Base-by-base conservation (phyloP, 306 rosid species). In the Canavalia ensiformis region DNA sequence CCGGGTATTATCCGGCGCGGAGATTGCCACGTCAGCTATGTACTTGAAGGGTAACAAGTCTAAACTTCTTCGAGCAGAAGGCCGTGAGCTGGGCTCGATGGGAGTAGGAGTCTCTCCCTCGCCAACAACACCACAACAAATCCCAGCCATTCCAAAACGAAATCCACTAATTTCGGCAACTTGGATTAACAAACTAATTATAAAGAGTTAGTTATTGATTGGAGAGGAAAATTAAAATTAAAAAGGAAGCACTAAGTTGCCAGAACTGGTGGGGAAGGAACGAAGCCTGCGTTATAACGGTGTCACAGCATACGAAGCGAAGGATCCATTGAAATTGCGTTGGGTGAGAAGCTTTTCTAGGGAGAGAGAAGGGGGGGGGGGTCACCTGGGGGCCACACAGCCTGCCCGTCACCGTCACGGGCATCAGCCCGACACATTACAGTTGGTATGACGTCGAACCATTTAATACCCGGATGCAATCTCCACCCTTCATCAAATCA, bases 341-440 rank as follows among this genome's bases (percentile, higher is more conserved):
- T 50, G n/a, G 2, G 73, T 13, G 4, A 12, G 73, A 82, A 73
- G 88, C 84, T 85, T 86, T 90, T 89, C 52, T 44, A 86, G 72
- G 12, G 81, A 9, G 42, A 9, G 31, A 7, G 46, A 5, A 52
- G 11, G 30, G 52, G 64, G 82, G 42, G 70, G 64, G 82, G 42
- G 70, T 31, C 12, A 70, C 83, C 78, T 85, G 86, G 91, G 96
- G 93, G 84, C 93, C 94, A 87, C 92, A 76, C 87, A 90, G 84
- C 46, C 86, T 87, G 89, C 93, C 97, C 95, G 88, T 89, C 92
- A 84, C 87, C 81, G 85, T 88, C 97, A 67, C 88, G 94, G 96
- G 97, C 94, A 91, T 75, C 82, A 86, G 1, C 80, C 85, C 87
- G 82, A 88, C 89, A 87, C 55, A 49, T 81, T 18, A 83, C 91